Evolutionary conservation across 2,329 filamentous ascomycete genomes (phyloP).

Genomic region (Hortaea sp.): DNA sequence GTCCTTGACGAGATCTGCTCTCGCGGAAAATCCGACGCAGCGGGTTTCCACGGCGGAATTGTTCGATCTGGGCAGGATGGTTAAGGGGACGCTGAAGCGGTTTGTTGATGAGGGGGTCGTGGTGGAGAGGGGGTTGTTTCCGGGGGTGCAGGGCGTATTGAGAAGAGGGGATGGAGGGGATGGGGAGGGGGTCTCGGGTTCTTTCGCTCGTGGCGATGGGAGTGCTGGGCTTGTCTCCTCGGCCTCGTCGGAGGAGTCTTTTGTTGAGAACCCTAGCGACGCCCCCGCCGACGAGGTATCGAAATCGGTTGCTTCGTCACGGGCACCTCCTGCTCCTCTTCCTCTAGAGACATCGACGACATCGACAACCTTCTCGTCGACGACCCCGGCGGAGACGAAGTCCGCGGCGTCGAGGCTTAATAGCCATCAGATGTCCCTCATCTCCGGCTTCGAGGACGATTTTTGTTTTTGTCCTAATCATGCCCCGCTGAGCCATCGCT

Average conservation of each 20-base stretch:
- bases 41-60: background rate
- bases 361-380: background rate
- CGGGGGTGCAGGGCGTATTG: background rate
- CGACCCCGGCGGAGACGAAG: background rate
- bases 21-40: background rate
- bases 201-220: too few relatives aligned
- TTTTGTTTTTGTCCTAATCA: conserved; percentile 1
- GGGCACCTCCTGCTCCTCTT: background rate
- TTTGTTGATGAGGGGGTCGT: background rate
- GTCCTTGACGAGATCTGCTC: too few relatives aligned
- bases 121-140: background rate
- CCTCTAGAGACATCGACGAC: background rate
- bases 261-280: background rate
- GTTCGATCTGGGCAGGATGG: background rate
- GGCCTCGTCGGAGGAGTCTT: too few relatives aligned
- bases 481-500: background rate
- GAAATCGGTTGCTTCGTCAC: too few relatives aligned
- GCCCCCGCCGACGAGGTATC: background rate
- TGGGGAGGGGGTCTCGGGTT: too few relatives aligned
- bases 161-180: too few relatives aligned
- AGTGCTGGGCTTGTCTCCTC: too few relatives aligned
- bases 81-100: background rate
- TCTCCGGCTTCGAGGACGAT: background rate
- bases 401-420: background rate
- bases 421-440: background rate